These are phyloP conservation scores for Henckelia pumila DNA, from an alignment of 257 asterid genomes.

Conservation along the genomic window DNA sequence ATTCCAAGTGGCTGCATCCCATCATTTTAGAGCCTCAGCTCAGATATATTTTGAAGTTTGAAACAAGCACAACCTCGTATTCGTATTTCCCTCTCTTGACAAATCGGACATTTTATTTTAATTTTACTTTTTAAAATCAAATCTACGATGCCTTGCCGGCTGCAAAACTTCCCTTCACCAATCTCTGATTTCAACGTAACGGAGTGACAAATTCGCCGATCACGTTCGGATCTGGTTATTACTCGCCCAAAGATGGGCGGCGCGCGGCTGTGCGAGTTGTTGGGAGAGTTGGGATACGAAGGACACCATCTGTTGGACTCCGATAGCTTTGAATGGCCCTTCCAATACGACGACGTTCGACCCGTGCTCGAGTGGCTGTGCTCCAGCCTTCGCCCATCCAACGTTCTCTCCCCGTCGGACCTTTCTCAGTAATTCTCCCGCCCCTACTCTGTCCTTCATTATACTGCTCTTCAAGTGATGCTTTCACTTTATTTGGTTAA, in stretches of 20 bases:
- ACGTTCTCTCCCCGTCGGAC: constrained; percentile 84
- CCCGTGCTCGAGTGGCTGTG: constrained; percentile 97
- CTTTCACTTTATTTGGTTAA: background rate
- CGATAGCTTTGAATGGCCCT: constrained; percentile 98
- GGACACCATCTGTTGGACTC: constrained; percentile 75
- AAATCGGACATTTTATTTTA: too few species aligned
- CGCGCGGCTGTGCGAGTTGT: constrained; percentile 65
- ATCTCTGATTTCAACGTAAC: too few species aligned
- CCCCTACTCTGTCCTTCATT: constrained; percentile 14
- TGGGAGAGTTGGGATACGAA: constrained; percentile 79
- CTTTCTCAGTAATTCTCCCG: constrained; percentile 60
- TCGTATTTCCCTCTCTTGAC: too few species aligned
- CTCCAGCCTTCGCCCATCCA: constrained; percentile 92
- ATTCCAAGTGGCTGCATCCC: too few species aligned
- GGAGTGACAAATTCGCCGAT: constrained; percentile 3
- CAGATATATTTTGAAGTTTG: too few species aligned
- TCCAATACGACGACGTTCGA: constrained; percentile 94
- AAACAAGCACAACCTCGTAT: too few species aligned
- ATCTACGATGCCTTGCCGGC: background rate
- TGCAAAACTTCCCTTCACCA: background rate
- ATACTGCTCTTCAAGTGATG: background rate
- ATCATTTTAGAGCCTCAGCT: too few species aligned
- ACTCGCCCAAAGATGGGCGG: constrained; percentile 58
- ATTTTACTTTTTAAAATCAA: too few species aligned
- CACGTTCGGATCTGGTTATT: constrained; percentile 33